Evolutionary conservation across 148 eudicot species (phyloP).

Genomic region (Chenopodium formosanum): DNA sequence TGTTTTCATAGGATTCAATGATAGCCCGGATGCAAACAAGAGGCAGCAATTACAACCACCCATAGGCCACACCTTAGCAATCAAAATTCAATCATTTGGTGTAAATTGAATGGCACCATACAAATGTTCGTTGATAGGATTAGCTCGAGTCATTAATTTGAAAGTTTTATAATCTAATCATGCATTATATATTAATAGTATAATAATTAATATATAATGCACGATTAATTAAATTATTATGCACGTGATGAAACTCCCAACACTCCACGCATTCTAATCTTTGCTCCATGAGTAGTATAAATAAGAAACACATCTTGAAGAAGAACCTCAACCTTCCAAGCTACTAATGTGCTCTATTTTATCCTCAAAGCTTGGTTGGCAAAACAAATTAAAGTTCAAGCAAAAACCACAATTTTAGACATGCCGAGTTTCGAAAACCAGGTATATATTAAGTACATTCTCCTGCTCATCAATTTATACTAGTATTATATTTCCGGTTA

Average conservation of each 20-base stretch:
- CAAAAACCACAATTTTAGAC: not conserved
- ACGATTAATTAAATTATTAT: not conserved
- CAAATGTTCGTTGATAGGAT: not conserved
- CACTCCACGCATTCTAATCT: not conserved
- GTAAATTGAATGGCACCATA: not conserved
- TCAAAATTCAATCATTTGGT: too few species aligned
- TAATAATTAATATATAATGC: not conserved
- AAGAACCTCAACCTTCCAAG: not conserved
- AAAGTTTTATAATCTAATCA: too few species aligned
- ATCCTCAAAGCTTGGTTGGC: not conserved
- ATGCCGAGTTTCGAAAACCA: not conserved
- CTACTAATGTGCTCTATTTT: not conserved
- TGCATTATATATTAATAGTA: not conserved
- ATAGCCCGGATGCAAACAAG: not conserved
- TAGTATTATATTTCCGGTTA: not conserved
- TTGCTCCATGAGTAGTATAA: conserved; percentile 3
- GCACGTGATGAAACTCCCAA: conserved; percentile 10
- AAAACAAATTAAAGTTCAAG: not conserved
- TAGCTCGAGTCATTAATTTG: too few species aligned
- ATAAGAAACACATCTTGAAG: not conserved
- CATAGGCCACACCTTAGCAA: not conserved
- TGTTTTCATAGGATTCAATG: not conserved
- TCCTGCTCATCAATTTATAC: too few species aligned
- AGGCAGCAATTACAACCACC: not conserved
- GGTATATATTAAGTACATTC: not conserved